Base-by-base conservation (phyloP, 345 rosid species). In the Eucalyptus fibrosa region DNA sequence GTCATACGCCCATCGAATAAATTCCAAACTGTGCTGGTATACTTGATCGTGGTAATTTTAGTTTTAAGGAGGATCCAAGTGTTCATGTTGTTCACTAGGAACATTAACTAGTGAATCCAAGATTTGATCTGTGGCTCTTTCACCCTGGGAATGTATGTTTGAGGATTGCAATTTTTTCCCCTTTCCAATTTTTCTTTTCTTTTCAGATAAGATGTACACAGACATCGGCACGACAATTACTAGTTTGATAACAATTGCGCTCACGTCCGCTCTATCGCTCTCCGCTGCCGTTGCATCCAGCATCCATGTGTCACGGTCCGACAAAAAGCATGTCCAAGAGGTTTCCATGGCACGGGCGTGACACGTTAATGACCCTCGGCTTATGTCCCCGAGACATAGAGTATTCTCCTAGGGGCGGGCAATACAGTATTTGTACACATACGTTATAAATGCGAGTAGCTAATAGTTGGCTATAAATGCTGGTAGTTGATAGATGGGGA, bases 211-310 rank as follows among this genome's bases (percentile, higher is more conserved):
- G 93, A 86, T 94, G 89, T 87, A 90, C 40, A 83, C 88, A 1
- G 88, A 89, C 50, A 67, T 45, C 9, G 88, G 88, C 44, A 87
- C 90, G 45, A 92, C 95, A 14, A 93, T 95, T 18, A 86, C 94
- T 14, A 94, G 94, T 44, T 89, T 95, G 88, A 93, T 94, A 87
- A 90, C 91, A 91, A 92, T 95, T 19, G 97, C 98, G 8, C 93
- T 97, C 26, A 97, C 99, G 6, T 96, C 95, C 77, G 97, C 94
- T 12, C 93, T 97, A 88, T 95, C 94, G 5, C 91, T 97, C 12
- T 95, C 95, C 49, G 93, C 97, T 1, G 96, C 98, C 1, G 92
- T 95, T 34, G 89, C 97, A 2, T 93, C 96, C 4, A 93, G 95
- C 91, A 93, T 94, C 88, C 95, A 95, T 91, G 88, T 94, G 42